phyloP scores from a whole-genome alignment of 805 yeast genomes.

The Pichia exigua region DNA sequence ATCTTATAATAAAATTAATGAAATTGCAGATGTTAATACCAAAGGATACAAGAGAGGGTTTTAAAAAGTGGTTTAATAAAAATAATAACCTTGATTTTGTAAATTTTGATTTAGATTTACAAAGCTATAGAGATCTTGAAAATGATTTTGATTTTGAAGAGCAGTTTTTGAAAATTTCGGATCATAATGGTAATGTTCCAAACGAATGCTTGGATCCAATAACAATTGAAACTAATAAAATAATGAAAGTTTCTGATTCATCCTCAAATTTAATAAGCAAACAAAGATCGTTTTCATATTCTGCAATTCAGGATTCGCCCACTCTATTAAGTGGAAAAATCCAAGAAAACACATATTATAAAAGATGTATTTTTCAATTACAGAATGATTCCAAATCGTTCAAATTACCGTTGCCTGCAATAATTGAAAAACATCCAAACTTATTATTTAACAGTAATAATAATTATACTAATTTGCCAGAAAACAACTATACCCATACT shows the following conservation, averaged over 20 bases:
- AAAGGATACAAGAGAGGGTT: constrained; percentile 16
- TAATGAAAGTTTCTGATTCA: neutral
- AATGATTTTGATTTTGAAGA: constrained; percentile 44
- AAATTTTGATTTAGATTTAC: constrained; percentile 49
- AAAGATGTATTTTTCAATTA: constrained; percentile 1
- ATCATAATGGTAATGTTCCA: constrained; percentile 23
- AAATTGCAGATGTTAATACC: constrained; percentile 33
- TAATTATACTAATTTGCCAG: neutral
- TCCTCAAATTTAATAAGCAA: neutral
- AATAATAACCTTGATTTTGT: constrained; percentile 41
- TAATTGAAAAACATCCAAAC: constrained; percentile 14
- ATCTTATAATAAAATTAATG: constrained; percentile 47
- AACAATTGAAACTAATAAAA: constrained; percentile 15
- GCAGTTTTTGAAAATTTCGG: constrained; percentile 24
- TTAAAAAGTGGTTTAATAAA: constrained; percentile 24
- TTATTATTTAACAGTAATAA: neutral
- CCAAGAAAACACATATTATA: constrained; percentile 5
- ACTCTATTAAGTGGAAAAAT: neutral
- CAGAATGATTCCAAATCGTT: constrained; percentile 11
- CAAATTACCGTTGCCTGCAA: constrained; percentile 23
- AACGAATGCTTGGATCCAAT: constrained; percentile 22
- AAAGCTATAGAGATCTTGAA: constrained; percentile 51
- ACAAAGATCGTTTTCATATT: neutral
- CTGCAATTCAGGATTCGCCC: neutral
- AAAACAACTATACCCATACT: neutral